These are phyloP conservation scores for Spiromastix sp. DNA, from an alignment of 2,329 filamentous ascomycete genomes.

Conservation along the genomic window DNA sequence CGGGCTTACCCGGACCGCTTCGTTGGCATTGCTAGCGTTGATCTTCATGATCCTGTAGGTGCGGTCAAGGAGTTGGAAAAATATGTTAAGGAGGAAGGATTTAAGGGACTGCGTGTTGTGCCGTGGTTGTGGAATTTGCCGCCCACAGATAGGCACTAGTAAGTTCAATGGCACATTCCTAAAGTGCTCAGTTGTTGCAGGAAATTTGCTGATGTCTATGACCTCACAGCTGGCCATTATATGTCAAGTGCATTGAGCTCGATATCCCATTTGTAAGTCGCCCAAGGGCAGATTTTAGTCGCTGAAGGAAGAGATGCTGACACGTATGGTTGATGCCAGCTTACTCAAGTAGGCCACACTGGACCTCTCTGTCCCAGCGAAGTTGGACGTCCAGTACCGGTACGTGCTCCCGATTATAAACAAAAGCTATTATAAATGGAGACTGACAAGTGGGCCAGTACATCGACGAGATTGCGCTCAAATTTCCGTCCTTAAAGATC, in stretches of 20 bases:
- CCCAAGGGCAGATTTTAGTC: no score
- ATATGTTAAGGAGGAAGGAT: constrained; percentile 18
- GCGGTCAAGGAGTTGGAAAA: constrained; percentile 18
- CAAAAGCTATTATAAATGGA: not conserved
- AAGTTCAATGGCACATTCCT: not conserved
- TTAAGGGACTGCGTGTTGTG: constrained; percentile 16
- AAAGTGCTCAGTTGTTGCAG: not conserved
- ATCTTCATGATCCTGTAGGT: constrained; percentile 16
- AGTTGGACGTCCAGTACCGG: constrained; percentile 16
- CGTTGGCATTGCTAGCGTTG: constrained; percentile 16
- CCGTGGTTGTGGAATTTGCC: constrained; percentile 19
- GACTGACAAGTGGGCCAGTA: constrained; percentile 8
- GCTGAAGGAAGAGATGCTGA: no score
- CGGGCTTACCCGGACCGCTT: constrained; percentile 16
- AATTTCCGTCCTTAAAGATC: constrained; percentile 16
- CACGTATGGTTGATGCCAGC: no score
- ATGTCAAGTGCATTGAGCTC: constrained; percentile 19
- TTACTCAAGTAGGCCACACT: constrained; percentile 20
- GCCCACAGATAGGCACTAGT: constrained; percentile 17
- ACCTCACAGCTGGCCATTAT: constrained; percentile 17
- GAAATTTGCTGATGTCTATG: no score
- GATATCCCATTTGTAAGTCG: constrained; percentile 15
- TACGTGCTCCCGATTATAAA: not conserved
- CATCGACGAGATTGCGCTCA: constrained; percentile 16
- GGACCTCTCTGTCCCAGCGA: constrained; percentile 18